phyloP scores from a whole-genome alignment of 495 filamentous ascomycete genomes.

The Aspergillus biplanus region DNA sequence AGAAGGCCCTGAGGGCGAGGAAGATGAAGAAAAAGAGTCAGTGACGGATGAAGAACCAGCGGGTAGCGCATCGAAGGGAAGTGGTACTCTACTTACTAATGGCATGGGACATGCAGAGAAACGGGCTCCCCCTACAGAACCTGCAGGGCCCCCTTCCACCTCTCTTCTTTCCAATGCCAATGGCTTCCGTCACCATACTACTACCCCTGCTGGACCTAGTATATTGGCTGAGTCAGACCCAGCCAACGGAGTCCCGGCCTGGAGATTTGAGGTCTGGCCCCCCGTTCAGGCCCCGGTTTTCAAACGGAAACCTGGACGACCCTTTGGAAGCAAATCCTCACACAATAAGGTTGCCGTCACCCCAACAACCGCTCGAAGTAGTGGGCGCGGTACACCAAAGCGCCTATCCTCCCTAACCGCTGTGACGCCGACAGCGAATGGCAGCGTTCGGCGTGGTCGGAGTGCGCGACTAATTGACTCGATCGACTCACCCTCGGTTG shows the following conservation, averaged over 20 bases:
- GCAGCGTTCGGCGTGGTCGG: slow-evolving; percentile 43
- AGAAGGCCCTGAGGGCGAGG: slow-evolving; percentile 67
- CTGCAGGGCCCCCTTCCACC: slow-evolving; percentile 47
- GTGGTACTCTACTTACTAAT: slow-evolving; percentile 31
- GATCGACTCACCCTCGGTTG: slow-evolving; percentile 36
- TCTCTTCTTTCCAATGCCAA: slow-evolving; percentile 35
- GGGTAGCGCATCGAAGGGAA: slow-evolving; percentile 17
- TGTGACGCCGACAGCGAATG: slow-evolving; percentile 32
- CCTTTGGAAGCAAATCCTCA: slow-evolving; percentile 35
- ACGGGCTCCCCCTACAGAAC: slow-evolving; percentile 26
- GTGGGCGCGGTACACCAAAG: slow-evolving; percentile 44
- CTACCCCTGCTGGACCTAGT: slow-evolving; percentile 18
- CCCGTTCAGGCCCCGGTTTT: slow-evolving; percentile 63
- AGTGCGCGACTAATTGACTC: slow-evolving; percentile 41
- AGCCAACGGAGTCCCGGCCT: slow-evolving; percentile 66
- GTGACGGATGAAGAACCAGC: slow-evolving; percentile 38
- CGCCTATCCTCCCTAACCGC: slow-evolving; percentile 35
- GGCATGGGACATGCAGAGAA: slow-evolving; percentile 19
- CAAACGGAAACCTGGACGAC: slow-evolving; percentile 53
- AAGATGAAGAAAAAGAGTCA: slow-evolving; percentile 34
- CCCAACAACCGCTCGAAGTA: slow-evolving; percentile 37
- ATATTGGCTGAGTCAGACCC: slow-evolving; percentile 30
- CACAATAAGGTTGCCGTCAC: slow-evolving; percentile 28
- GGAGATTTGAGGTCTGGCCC: slow-evolving; percentile 84
- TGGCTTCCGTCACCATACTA: slow-evolving; percentile 32